phyloP scores from a whole-genome alignment of 345 rosid species.

The Rubroshorea leprosula region DNA sequence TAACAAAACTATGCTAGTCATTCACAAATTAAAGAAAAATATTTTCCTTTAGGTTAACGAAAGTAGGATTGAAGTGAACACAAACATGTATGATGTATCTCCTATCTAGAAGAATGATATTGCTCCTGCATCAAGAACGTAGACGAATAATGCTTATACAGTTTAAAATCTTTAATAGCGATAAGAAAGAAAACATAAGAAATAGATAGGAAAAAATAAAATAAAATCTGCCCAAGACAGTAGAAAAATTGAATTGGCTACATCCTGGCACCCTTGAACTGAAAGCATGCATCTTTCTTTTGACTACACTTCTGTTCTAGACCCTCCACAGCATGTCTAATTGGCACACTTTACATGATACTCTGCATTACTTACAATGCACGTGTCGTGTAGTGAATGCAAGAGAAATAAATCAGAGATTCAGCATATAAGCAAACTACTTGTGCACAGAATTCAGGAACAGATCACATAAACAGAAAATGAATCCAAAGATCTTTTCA shows the following conservation, averaged over 20 bases:
- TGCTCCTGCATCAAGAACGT: not conserved
- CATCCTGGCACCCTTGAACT: too few relatives aligned
- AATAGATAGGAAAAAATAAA: not conserved
- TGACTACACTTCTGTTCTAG: too few relatives aligned
- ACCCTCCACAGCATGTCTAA: not conserved
- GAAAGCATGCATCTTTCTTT: too few relatives aligned
- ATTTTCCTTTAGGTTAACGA: not conserved
- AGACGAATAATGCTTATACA: not conserved
- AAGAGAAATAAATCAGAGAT: slow-evolving; percentile 3
- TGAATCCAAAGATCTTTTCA: not conserved
- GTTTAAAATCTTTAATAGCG: not conserved
- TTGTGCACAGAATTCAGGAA: not conserved
- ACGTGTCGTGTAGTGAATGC: not conserved
- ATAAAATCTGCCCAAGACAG: not conserved
- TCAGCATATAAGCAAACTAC: not conserved
- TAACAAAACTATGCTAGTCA: too few relatives aligned
- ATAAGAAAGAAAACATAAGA: not conserved
- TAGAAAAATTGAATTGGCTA: too few relatives aligned
- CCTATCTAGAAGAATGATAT: slow-evolving; percentile 1
- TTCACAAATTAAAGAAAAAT: too few relatives aligned
- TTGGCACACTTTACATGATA: not conserved
- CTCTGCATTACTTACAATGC: not conserved
- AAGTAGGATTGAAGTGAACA: not conserved
- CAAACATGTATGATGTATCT: not conserved
- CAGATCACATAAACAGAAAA: not conserved